Evolutionary conservation across 2,329 filamentous ascomycete genomes (phyloP).

Genomic region (Monilinia fructicola): DNA sequence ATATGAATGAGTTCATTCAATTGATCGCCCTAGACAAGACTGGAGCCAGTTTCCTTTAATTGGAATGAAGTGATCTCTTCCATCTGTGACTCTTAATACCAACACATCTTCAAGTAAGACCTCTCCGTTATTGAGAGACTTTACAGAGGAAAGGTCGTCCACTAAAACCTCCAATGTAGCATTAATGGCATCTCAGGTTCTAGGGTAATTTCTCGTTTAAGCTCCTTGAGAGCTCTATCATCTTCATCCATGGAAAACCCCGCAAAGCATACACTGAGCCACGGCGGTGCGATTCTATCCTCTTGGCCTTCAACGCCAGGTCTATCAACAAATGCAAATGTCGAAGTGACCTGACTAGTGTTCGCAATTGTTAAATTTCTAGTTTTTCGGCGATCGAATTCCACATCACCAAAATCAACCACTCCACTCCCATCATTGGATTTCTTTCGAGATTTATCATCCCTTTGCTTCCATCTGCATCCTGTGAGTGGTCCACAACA

Average conservation of each 20-base stretch:
- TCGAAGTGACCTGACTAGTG: slow-evolving; percentile 79
- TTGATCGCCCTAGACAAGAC: slow-evolving; percentile 77
- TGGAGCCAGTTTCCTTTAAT: slow-evolving; percentile 76
- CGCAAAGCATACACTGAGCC: slow-evolving; percentile 70
- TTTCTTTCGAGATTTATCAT: slow-evolving; percentile 28
- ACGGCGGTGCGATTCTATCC: slow-evolving; percentile 52
- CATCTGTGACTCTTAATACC: slow-evolving; percentile 77
- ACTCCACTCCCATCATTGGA: slow-evolving; percentile 47
- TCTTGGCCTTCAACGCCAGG: slow-evolving; percentile 58
- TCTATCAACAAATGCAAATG: slow-evolving; percentile 75
- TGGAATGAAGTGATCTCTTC: slow-evolving; percentile 89
- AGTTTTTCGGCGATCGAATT: slow-evolving; percentile 64
- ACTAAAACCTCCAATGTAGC: slow-evolving; percentile 69
- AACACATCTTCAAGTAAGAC: slow-evolving; percentile 78
- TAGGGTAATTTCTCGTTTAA: slow-evolving; percentile 56
- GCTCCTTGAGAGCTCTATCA: slow-evolving; percentile 25
- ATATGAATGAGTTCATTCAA: slow-evolving; percentile 89
- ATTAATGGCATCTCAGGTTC: slow-evolving; percentile 77
- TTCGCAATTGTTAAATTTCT: slow-evolving; percentile 84
- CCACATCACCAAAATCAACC: slow-evolving; percentile 76
- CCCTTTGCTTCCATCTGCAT: slow-evolving; percentile 36
- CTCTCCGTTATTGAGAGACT: slow-evolving; percentile 68
- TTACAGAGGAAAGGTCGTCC: slow-evolving; percentile 61
- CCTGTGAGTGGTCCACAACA: slow-evolving; percentile 66
- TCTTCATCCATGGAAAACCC: slow-evolving; percentile 46